Evolutionary conservation across 306 rosid genomes (phyloP).

Genomic region (Vigna trinervia): DNA sequence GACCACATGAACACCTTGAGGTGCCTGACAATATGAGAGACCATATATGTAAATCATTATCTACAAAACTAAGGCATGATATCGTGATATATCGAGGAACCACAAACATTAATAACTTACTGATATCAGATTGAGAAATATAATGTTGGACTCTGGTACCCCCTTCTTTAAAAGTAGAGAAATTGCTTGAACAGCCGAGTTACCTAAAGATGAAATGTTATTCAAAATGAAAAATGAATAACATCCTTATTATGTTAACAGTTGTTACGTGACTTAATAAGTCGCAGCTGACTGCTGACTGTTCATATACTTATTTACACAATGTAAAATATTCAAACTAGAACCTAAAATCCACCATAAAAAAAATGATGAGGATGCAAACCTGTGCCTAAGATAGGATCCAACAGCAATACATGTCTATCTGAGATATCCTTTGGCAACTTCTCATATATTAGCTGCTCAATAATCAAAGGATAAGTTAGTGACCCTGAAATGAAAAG

Average conservation of each 20-base stretch:
- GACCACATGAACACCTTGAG: conserved; percentile 91
- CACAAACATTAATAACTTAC: conserved; percentile 59
- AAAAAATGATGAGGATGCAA: conserved; percentile 29
- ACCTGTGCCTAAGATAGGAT: conserved; percentile 99
- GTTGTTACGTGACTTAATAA: neutral
- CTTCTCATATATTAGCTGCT: conserved; percentile 94
- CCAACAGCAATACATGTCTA: conserved; percentile 92
- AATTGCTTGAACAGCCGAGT: conserved; percentile 95
- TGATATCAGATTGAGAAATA: conserved; percentile 95
- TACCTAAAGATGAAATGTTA: conserved; percentile 60
- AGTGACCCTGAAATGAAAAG: conserved; percentile 36
- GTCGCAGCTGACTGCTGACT: neutral
- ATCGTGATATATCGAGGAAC: conserved; percentile 1
- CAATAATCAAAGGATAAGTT: conserved; percentile 42
- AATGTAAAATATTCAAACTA: conserved; percentile 1
- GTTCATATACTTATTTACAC: neutral
- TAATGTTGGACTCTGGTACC: conserved; percentile 95
- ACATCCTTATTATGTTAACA: neutral
- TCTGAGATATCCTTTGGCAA: conserved; percentile 93
- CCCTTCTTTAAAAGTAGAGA: conserved; percentile 82
- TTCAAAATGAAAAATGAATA: conserved; percentile 18
- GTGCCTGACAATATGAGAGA: conserved; percentile 70
- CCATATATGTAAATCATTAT: conserved; percentile 22
- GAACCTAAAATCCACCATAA: neutral
- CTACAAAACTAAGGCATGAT: conserved; percentile 1